Evolutionary conservation across 331 rosid species (phyloP).

Genomic region (Stylosanthes scabra): DNA sequence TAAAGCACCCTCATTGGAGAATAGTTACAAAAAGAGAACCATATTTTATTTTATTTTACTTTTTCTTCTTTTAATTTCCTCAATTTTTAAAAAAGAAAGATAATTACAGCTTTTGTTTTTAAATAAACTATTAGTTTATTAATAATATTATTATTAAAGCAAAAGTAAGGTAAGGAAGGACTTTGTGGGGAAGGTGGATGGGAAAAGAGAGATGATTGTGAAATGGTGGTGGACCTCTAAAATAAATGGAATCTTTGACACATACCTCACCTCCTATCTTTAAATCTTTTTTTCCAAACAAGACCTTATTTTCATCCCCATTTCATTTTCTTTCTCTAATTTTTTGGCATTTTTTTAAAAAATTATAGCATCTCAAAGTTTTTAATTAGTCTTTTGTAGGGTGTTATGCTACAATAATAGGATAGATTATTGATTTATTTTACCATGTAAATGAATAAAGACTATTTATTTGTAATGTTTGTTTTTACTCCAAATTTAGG

Average conservation of each 20-base stretch:
- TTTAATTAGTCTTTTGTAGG: background rate
- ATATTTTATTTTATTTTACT: background rate
- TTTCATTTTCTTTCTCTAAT: background rate
- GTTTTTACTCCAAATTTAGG: constrained; percentile 14
- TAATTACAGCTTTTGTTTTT: constrained; percentile 25
- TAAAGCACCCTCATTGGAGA: constrained; percentile 23
- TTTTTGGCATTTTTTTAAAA: background rate
- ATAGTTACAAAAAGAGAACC: constrained; percentile 58
- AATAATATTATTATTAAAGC: constrained; percentile 47
- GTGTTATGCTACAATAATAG: background rate
- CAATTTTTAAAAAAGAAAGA: background rate
- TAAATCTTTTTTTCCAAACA: too few relatives aligned
- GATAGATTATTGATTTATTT: background rate
- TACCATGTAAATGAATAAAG: background rate
- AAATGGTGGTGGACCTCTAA: constrained; percentile 72
- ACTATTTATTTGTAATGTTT: constrained; percentile 21
- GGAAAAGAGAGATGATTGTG: constrained; percentile 52
- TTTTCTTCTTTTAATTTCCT: background rate
- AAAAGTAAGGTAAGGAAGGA: constrained; percentile 45
- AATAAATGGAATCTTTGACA: constrained; percentile 87
- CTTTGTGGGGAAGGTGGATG: constrained; percentile 50
- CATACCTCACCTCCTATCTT: constrained; percentile 38
- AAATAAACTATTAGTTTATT: too few relatives aligned
- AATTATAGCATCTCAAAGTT: background rate
- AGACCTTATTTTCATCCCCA: constrained; percentile 2